These are phyloP conservation scores for Massariosphaeria phaeospora DNA, from an alignment of 495 filamentous ascomycete genomes.

Conservation along the genomic window DNA sequence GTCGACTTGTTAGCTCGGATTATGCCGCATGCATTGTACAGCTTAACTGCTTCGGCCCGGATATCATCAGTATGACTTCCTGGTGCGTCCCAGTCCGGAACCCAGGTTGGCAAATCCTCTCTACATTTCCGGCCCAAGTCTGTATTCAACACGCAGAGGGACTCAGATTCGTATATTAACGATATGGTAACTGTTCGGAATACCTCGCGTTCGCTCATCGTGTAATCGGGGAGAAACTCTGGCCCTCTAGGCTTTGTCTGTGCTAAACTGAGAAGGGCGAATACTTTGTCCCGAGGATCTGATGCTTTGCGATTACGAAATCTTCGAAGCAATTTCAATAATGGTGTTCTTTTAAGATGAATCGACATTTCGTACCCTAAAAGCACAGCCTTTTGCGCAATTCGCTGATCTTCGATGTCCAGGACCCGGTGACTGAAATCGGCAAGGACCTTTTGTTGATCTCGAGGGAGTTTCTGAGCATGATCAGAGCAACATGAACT, in stretches of 20 bases:
- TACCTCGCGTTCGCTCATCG: constrained; percentile 1
- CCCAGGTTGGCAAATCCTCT: constrained; percentile 3
- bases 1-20: neutral
- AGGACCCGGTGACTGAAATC: constrained; percentile 3
- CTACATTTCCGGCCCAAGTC: neutral
- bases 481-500: constrained; percentile 1
- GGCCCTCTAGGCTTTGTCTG: neutral
- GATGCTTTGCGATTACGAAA: constrained; percentile 1
- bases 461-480: neutral
- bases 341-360: neutral
- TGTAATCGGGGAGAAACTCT: constrained; percentile 1
- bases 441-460: neutral
- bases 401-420: constrained; percentile 7
- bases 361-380: neutral
- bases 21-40: neutral
- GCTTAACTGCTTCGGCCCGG: neutral
- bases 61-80: neutral
- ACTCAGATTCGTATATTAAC: neutral
- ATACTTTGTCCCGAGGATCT: constrained; percentile 11
- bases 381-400: neutral
- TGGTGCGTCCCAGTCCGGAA: constrained; percentile 8
- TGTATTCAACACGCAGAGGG: constrained; percentile 4
- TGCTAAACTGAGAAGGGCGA: neutral
- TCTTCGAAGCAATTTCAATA: neutral
- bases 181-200: neutral